Percentiles rank a stretch among this genome's conserved stretches.
phyloP scores from a whole-genome alignment of 805 yeast species.

The Kodamaea nitidulidarum region DNA sequence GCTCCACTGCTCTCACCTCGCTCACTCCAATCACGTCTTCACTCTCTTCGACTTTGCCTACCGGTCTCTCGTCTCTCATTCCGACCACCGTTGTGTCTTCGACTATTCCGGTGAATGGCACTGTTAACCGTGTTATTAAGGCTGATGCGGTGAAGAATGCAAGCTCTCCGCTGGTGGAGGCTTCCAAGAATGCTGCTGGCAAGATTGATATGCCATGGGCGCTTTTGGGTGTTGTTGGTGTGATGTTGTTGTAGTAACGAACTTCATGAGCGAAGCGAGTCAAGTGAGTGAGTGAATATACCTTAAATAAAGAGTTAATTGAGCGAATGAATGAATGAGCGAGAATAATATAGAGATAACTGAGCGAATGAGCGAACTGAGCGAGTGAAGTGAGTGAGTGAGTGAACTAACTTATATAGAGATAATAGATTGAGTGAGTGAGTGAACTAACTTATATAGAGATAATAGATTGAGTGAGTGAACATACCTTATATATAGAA shows the following conservation, averaged over 20 bases:
- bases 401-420: too few species aligned
- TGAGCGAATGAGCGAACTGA: too few species aligned
- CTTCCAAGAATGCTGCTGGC: conserved; percentile 13
- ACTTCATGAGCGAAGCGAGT: not conserved
- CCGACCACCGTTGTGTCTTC: conserved; percentile 8
- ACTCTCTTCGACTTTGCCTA: too few species aligned
- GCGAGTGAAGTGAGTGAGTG: too few species aligned
- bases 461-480: too few species aligned
- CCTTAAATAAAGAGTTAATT: not conserved
- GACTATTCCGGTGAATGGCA: conserved; percentile 4
- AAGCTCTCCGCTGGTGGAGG: conserved; percentile 8
- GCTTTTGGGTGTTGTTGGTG: conserved; percentile 7
- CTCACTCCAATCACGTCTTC: not conserved
- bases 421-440: too few species aligned
- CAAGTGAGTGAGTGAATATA: not conserved
- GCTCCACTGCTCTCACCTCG: conserved; percentile 4
- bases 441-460: too few species aligned
- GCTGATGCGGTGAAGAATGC: conserved; percentile 7
- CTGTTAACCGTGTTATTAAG: not conserved
- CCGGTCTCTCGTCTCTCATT: too few species aligned
- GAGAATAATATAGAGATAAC: too few species aligned
- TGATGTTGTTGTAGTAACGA: conserved; percentile 14
- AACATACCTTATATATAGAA: too few species aligned
- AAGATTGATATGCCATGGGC: conserved; percentile 2
- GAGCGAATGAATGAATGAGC: too few species aligned